These are phyloP conservation scores for Podospora anserina DNA, from an alignment of 495 filamentous ascomycete species.

Conservation along the genomic window DNA sequence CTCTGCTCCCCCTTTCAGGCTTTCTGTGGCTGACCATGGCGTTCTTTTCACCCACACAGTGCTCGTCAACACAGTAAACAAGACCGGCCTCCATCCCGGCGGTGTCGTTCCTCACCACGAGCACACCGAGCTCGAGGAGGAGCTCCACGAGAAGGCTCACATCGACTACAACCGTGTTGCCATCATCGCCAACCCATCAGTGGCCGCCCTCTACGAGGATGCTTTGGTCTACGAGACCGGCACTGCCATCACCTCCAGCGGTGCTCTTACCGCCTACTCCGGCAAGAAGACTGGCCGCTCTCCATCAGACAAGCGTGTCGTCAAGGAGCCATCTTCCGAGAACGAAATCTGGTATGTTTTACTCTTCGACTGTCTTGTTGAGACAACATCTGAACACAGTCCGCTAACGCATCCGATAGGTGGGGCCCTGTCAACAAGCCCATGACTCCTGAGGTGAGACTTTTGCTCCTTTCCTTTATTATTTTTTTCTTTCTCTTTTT, in stretches of 20 bases:
- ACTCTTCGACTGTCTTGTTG: background rate
- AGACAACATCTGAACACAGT: conserved; percentile 7
- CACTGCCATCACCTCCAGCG: conserved; percentile 91
- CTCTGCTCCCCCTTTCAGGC: background rate
- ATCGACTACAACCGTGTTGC: conserved; percentile 99
- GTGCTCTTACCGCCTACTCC: conserved; percentile 94
- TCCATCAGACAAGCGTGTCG: conserved; percentile 93
- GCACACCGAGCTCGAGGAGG: conserved; percentile 93
- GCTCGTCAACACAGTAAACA: conserved; percentile 72
- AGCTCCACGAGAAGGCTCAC: conserved; percentile 95
- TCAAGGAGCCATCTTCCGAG: conserved; percentile 84
- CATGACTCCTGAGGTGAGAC: conserved; percentile 92
- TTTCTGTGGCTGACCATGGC: conserved; percentile 6
- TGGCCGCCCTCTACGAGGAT: conserved; percentile 97
- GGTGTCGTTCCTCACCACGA: conserved; percentile 81
- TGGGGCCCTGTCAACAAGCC: conserved; percentile 92
- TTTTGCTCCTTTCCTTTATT: conserved; percentile 3
- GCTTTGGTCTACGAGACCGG: conserved; percentile 97
- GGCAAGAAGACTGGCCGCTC: conserved; percentile 97
- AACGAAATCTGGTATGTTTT: conserved; percentile 90
- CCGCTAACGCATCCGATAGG: conserved; percentile 30
- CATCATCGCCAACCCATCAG: conserved; percentile 87
- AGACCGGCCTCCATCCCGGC: conserved; percentile 80
- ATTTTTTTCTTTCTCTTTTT: conserved; percentile 8
- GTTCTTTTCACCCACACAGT: conserved; percentile 27